Evolutionary conservation across 2,329 filamentous ascomycete genomes (phyloP).

Genomic region (Anthostomella pinea): DNA sequence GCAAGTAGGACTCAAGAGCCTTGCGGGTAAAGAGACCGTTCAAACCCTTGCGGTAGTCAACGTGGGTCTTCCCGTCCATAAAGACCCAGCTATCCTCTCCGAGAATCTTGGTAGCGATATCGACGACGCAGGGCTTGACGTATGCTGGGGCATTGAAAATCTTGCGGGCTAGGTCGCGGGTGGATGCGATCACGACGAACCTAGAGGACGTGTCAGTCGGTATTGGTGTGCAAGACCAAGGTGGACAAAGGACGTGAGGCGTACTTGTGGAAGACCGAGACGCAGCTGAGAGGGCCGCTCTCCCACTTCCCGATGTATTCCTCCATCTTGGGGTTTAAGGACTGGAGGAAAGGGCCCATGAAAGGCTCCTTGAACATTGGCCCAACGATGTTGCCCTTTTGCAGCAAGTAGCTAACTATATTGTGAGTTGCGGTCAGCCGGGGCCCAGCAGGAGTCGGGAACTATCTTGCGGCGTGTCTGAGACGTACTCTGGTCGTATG

Average conservation of each 20-base stretch:
- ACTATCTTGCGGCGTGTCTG: background rate
- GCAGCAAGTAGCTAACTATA: conserved; percentile 69
- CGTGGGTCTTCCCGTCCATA: conserved; percentile 88
- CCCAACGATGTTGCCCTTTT: conserved; percentile 74
- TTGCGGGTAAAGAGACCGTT: conserved; percentile 92
- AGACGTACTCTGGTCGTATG: conserved; percentile 85
- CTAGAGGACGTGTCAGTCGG: conserved; percentile 41
- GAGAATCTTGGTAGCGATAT: conserved; percentile 89
- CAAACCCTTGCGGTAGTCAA: conserved; percentile 95
- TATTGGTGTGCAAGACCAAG: background rate
- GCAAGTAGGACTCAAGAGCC: conserved; percentile 83
- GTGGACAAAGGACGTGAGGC: conserved; percentile 27
- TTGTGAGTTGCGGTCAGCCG: conserved; percentile 13
- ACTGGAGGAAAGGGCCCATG: conserved; percentile 94
- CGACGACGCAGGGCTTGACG: conserved; percentile 95
- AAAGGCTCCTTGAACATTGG: conserved; percentile 77
- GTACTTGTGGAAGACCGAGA: conserved; percentile 99
- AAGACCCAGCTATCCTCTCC: conserved; percentile 95
- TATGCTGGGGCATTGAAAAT: conserved; percentile 91
- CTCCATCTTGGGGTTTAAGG: conserved; percentile 85
- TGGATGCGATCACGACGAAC: conserved; percentile 95
- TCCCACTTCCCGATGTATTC: conserved; percentile 91
- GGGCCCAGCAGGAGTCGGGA: background rate
- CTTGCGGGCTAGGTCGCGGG: conserved; percentile 92
- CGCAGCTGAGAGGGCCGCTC: conserved; percentile 89